phyloP scores from a whole-genome alignment of 441 rosid genomes.

The Daphne laureola region DNA sequence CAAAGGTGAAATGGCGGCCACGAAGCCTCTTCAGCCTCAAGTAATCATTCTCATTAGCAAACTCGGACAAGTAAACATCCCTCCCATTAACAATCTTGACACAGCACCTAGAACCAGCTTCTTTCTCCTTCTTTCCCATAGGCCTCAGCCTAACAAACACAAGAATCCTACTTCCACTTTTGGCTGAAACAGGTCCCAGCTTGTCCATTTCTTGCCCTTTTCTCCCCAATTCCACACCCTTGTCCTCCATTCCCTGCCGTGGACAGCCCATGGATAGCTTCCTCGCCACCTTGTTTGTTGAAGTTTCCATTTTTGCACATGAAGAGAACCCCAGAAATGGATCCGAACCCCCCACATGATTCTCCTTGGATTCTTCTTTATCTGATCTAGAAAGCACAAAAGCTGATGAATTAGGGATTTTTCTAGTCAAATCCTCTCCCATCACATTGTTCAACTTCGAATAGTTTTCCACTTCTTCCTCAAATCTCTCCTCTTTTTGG shows the following conservation, averaged over 20 bases:
- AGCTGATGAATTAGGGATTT: constrained; percentile 28
- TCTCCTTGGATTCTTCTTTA: constrained; percentile 53
- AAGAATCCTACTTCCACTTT: constrained; percentile 39
- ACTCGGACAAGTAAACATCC: constrained; percentile 85
- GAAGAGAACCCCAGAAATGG: constrained; percentile 46
- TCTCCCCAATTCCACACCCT: constrained; percentile 18
- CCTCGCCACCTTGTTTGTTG: constrained; percentile 39
- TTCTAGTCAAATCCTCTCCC: constrained; percentile 32
- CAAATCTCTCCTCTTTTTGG: constrained; percentile 25
- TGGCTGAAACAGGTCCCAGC: constrained; percentile 22
- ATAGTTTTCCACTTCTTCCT: constrained; percentile 23
- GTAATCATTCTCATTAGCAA: constrained; percentile 70
- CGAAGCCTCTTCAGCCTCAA: constrained; percentile 83
- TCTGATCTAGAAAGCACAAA: constrained; percentile 43
- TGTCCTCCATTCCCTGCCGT: constrained; percentile 25
- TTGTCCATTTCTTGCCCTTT: constrained; percentile 35
- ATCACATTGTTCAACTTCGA: constrained; percentile 27
- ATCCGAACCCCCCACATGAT: constrained; percentile 42
- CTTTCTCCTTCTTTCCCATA: constrained; percentile 84
- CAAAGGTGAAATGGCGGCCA: constrained; percentile 83
- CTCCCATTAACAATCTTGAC: constrained; percentile 70
- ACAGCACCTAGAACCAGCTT: constrained; percentile 69
- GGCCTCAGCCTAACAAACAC: constrained; percentile 96
- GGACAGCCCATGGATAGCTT: constrained; percentile 56
- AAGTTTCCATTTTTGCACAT: constrained; percentile 36